Base-by-base conservation (phyloP, 2,329 filamentous ascomycete species). In the Fusarium metavorans region DNA sequence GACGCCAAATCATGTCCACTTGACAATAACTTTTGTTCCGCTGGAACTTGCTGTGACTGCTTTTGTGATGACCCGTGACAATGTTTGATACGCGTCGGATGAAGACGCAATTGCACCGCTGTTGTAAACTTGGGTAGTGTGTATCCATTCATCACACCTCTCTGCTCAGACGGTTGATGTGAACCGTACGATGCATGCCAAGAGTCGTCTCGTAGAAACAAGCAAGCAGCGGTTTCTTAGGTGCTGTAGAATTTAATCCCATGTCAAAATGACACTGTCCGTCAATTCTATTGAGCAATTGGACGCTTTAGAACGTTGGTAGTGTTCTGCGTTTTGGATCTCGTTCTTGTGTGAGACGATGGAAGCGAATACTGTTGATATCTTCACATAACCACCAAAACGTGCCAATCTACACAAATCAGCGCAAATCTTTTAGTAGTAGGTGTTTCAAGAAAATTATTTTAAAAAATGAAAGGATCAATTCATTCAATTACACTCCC, bases 1-100 rank as follows among this genome's bases (percentile, higher is more conserved):
- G 77, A 78, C 77, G 70, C 70, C 77, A 74, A 73, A 72, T 71
- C 62, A 74, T 76, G 76, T 72, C 64, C 62, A 68, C 45, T 75
- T 74, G 67, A 76, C 73, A 59, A 62, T 7, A 48, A n/a, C 9
- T 30, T 37, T 27, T 50, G 43, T 27, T 27, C 5, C 14, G 6
- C 1, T 27, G 0, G 25, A 52, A 1, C 6, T 30, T n/a, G 45
- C 6, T n/a, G 18, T 52, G 48, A n/a, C 4, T 52, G 27, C 2
- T 1, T 20, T 41, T 32, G 32, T 7, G 30, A 8, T 1, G 11
- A 13, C 2, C 1, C 62, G 63, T 74, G 60, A 60, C 13, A 52
- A 32, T 32, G 11, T 20, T 14, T 32, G 10, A 32, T 27, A 1
- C 18, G 7, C 5, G 30, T 4, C 16, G 3, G 25, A 20, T 41